Evolutionary conservation across 225 moss, liverwort and hornwort species (phyloP).

Genomic region (Climacium dendroides): DNA sequence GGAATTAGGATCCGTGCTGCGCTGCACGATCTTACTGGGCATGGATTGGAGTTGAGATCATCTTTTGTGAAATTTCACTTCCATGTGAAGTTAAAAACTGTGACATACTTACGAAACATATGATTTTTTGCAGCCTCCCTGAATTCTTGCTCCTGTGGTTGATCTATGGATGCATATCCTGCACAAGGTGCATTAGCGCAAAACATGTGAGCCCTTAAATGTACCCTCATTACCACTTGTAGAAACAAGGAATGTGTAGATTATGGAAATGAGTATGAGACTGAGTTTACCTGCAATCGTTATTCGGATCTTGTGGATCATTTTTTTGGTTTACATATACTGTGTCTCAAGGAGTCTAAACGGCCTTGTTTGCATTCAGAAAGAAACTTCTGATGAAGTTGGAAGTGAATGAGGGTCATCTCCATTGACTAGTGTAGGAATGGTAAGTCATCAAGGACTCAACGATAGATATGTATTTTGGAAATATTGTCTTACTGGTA

Average conservation of each 20-base stretch:
- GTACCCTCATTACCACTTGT: not conserved
- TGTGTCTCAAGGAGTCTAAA: not conserved
- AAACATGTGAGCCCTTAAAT: not conserved
- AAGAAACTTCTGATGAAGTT: not conserved
- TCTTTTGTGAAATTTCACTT: slow-evolving; percentile 13
- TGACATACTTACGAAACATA: not conserved
- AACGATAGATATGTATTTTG: not conserved
- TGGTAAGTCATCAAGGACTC: not conserved
- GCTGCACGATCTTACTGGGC: not conserved
- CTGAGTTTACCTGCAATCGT: not conserved
- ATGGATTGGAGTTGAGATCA: slow-evolving; percentile 18
- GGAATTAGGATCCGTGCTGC: not conserved
- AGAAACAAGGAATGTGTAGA: not conserved
- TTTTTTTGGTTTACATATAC: not conserved
- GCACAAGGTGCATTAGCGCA: not conserved
- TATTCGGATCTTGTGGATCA: not conserved
- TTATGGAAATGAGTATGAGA: not conserved
- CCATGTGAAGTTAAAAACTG: slow-evolving; percentile 4
- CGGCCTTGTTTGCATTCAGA: not conserved
- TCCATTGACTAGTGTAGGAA: not conserved
- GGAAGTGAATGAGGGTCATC: not conserved
- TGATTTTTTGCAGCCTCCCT: not conserved
- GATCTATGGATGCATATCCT: not conserved
- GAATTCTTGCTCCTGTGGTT: not conserved
- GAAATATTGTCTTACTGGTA: not conserved